Base-by-base conservation (phyloP, 1,284 basidiomycete species). In the Pulveroboletus sp. region DNA sequence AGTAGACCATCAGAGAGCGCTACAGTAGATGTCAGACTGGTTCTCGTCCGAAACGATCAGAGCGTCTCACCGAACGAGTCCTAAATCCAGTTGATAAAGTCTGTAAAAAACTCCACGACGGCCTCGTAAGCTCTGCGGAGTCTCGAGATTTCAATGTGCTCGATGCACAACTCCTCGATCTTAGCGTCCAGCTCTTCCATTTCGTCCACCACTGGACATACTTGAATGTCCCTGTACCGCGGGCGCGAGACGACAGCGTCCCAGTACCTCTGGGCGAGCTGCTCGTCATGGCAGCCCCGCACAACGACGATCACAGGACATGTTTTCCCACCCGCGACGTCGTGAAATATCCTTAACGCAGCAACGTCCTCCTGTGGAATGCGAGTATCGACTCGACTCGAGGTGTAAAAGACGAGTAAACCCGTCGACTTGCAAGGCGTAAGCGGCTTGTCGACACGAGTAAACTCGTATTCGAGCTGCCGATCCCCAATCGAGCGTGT, bases 281-380 rank as follows among this genome's bases (percentile, higher is more conserved):
- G 9, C 4, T 45, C 52, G 11, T 56, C 26, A 4, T 29, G 4
- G 20, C 52, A 54, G 4, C 40, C 52, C 26, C 33, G 31, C 9
- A 56, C 2, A 5, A 36, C 54, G n/a, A 56, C 54, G 25, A 56
- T 57, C 36, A 57, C 7, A 3, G 54, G 54, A 31, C 35, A 36
- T 1, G 15, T 28, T 6, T 24, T 4, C 3, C 54, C 54, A n/a
- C 25, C 36, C 2, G 36, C 43, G 11, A 25, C 9, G 12, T 57
- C 25, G 1, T 57, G 49, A 24, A 56, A 48, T 5, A 0, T n/a
- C 35, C 6, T 26, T 29, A 57, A 12, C 8, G 22, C n/a, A 2
- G 4, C 18, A 14, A 57, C 8, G 12, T 56, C 54, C 4, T 9
- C 14, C 0, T n/a, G 12, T 1, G 29, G 7, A 8, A 57, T 56